A percentile compares a stretch with the other conserved stretches of the same genome.
These are phyloP conservation scores for Vitis rupestris DNA, from an alignment of 164 flowering plant species.

Conservation along the genomic window DNA sequence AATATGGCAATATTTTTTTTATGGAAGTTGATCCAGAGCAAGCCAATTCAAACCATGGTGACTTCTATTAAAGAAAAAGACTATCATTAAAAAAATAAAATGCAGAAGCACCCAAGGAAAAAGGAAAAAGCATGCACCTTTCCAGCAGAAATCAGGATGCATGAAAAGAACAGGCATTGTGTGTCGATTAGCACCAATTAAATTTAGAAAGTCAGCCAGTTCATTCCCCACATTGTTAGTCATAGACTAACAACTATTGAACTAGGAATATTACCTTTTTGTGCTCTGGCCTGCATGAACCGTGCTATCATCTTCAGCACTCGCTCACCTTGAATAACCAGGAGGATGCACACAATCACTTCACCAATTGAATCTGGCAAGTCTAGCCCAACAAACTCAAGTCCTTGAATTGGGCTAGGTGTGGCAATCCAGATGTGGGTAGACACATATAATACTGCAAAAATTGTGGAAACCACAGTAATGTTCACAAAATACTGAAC, in stretches of 20 bases:
- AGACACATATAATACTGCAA: slow-evolving; percentile 65
- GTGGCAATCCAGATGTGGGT: slow-evolving; percentile 59
- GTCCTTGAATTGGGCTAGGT: slow-evolving; percentile 77
- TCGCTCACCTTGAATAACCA: slow-evolving; percentile 79
- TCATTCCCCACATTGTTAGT: neutral
- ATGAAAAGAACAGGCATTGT: neutral
- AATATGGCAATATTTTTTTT: neutral
- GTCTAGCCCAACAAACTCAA: slow-evolving; percentile 92
- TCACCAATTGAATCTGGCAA: slow-evolving; percentile 97
- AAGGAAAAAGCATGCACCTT: neutral
- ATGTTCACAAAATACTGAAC: slow-evolving; percentile 78
- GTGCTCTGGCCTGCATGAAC: slow-evolving; percentile 83
- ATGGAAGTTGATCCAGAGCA: neutral
- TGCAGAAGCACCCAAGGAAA: neutral
- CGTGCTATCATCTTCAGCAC: slow-evolving; percentile 68
- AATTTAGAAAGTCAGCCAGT: neutral
- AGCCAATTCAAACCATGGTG: neutral
- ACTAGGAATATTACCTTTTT: slow-evolving; percentile 52
- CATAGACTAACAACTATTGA: neutral
- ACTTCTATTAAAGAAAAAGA: neutral
- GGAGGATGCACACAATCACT: slow-evolving; percentile 66
- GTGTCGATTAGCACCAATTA: neutral
- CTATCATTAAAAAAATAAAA: neutral
- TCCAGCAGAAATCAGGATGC: neutral
- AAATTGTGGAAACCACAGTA: slow-evolving; percentile 61